These are phyloP conservation scores for Rhodotorula sp. DNA, from an alignment of 1,284 basidiomycete genomes.

Conservation along the genomic window DNA sequence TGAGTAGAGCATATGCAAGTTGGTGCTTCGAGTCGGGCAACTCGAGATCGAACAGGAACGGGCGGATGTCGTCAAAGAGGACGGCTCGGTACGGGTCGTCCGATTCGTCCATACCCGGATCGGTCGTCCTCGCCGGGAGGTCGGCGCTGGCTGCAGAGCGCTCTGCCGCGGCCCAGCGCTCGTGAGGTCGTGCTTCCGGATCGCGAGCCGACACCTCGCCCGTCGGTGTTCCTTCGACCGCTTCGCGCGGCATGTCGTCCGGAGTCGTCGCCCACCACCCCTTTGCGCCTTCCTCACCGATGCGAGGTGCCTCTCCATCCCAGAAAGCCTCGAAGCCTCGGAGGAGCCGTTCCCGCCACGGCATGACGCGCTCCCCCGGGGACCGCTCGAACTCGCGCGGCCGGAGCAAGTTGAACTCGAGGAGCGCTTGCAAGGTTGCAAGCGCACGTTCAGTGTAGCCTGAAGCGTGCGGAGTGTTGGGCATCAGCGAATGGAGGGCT, in stretches of 20 bases:
- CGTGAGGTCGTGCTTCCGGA: constrained; percentile 56
- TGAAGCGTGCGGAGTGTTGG: constrained; percentile 15
- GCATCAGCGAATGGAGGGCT: background rate
- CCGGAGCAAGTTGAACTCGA: constrained; percentile 55
- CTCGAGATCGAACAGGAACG: constrained; percentile 64
- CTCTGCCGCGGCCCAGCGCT: constrained; percentile 69
- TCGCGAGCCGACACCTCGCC: background rate
- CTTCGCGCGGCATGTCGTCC: constrained; percentile 19
- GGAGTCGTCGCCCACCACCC: constrained; percentile 50
- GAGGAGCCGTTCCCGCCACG: constrained; percentile 37
- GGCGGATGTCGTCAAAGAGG: constrained; percentile 74
- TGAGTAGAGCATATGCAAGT: constrained; percentile 73
- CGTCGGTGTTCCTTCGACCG: background rate
- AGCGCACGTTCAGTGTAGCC: constrained; percentile 55
- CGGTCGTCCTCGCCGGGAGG: constrained; percentile 62
- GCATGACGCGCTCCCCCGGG: constrained; percentile 14
- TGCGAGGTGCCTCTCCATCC: constrained; percentile 54
- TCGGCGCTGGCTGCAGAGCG: constrained; percentile 53
- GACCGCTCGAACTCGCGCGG: constrained; percentile 45
- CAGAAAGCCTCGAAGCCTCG: constrained; percentile 55
- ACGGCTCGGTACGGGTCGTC: constrained; percentile 76
- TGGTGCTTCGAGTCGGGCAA: constrained; percentile 59
- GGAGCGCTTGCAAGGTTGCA: constrained; percentile 55
- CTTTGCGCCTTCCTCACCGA: constrained; percentile 52
- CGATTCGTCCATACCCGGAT: constrained; percentile 55